A percentile compares a stretch with the other conserved stretches of the same genome.
Evolutionary conservation across 2,329 filamentous ascomycete species (phyloP).

Genomic region (Pseudohalonectria lignicola): DNA sequence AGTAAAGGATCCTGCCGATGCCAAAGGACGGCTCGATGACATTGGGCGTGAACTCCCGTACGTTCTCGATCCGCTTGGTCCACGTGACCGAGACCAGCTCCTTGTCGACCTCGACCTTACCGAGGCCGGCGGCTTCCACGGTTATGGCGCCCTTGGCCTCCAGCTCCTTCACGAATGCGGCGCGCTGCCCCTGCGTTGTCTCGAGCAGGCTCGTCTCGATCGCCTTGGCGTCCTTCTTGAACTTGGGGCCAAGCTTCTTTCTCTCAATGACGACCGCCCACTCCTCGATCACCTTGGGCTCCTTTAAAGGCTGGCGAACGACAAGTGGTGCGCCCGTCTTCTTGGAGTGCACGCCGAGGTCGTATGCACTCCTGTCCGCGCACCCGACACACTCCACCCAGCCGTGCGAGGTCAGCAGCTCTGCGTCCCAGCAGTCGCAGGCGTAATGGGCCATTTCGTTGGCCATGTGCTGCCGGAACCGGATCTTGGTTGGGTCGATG

Average conservation of each 20-base stretch:
- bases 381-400: slow-evolving; percentile 99
- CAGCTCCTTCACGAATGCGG: slow-evolving; percentile 67
- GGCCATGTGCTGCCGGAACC: slow-evolving; percentile 93
- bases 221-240: slow-evolving; percentile 87
- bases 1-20: slow-evolving; percentile 89
- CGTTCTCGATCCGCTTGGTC: slow-evolving; percentile 70
- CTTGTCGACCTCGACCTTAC: slow-evolving; percentile 64
- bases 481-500: slow-evolving; percentile 75
- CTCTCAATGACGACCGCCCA: slow-evolving; percentile 83
- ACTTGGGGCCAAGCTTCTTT: slow-evolving; percentile 91
- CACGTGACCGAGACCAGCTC: slow-evolving; percentile 79
- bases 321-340: slow-evolving; percentile 80
- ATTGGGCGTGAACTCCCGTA: slow-evolving; percentile 86
- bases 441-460: slow-evolving; percentile 81
- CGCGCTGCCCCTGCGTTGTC: slow-evolving; percentile 69
- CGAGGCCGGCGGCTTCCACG: slow-evolving; percentile 59
- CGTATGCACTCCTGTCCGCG: slow-evolving; percentile 80
- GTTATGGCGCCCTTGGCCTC: slow-evolving; percentile 63
- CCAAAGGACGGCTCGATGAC: slow-evolving; percentile 97
- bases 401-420: slow-evolving; percentile 81
- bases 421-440: slow-evolving; percentile 94
- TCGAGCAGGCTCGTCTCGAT: slow-evolving; percentile 71
- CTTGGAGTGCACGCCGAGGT: slow-evolving; percentile 84
- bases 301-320: slow-evolving; percentile 70
- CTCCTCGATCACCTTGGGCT: slow-evolving; percentile 72